Conservation (phyloP, 768 basidiomycete genomes). For the Podaxis sp. region DNA sequence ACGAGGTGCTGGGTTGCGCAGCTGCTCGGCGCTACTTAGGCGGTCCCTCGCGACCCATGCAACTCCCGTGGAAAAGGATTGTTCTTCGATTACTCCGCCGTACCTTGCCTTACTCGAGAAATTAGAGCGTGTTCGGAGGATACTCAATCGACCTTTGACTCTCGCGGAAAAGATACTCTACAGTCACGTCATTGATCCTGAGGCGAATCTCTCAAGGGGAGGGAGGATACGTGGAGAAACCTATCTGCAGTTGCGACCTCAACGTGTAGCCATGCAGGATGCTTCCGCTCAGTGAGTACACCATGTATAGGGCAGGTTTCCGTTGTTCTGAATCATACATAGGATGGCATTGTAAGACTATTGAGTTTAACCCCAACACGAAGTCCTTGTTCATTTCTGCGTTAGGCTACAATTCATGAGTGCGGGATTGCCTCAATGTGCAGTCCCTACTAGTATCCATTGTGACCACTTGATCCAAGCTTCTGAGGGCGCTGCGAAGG, state of each 20-base stretch:
- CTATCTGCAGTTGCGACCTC: conserved; percentile 87
- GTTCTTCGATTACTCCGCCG: conserved; percentile 75
- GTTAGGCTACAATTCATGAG: conserved; percentile 95
- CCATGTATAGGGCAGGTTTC: conserved; percentile 8
- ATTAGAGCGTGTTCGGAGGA: conserved; percentile 60
- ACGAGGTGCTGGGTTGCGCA: conserved; percentile 21
- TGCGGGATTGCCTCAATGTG: conserved; percentile 77
- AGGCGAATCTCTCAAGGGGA: conserved; percentile 58
- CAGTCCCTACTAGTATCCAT: conserved; percentile 90
- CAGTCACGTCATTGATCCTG: conserved; percentile 82
- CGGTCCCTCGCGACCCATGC: conserved; percentile 36
- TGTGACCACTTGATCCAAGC: conserved; percentile 99
- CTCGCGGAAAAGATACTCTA: conserved; percentile 98
- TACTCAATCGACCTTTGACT: conserved; percentile 78
- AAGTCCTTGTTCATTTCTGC: background rate
- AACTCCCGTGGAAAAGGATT: conserved; percentile 35
- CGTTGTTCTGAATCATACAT: conserved; percentile 10
- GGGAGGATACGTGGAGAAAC: conserved; percentile 77
- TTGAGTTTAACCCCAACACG: background rate
- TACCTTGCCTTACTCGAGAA: conserved; percentile 70
- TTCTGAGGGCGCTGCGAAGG: conserved; percentile 77
- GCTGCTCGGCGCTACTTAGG: conserved; percentile 19
- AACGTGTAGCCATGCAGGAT: conserved; percentile 98
- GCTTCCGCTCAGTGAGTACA: conserved; percentile 77
- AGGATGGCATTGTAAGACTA: conserved; percentile 78